Base-by-base conservation (phyloP, 768 basidiomycete genomes). In the Tremella mesenterica region DNA sequence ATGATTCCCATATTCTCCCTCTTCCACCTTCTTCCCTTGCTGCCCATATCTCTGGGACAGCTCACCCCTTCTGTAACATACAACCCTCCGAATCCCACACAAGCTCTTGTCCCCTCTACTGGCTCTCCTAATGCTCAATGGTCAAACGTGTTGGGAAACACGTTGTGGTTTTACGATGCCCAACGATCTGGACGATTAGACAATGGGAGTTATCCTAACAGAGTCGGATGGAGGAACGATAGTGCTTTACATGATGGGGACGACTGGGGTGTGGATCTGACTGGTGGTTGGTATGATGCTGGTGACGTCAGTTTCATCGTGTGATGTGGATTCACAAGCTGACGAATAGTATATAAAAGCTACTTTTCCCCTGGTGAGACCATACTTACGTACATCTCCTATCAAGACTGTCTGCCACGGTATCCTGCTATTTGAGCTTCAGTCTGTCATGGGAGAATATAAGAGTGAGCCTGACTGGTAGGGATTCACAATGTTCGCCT, bases 241-340 rank as follows among this genome's bases (percentile, higher is more conserved):
- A 88, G 86, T 64, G 80, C 81, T 16, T 61, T 84, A 21, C 75
- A 81, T 30, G 92, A 96, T 73, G 92, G 90, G 13, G 72, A 77
- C 53, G 85, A 88, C 58, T 83, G 78, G 29, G 78, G 78, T 4
- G 64, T 89, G 14, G 86, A 96, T 70, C 74, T 95, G 48, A 82
- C 79, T 28, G 88, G 89, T 70, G 92, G 91, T 6, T 93, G 85
- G 69, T 92, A 88, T 68, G 91, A 93, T 77, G 89, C 91, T 55
- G 90, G 90, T 76, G 86, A 64, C 76, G 63, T 65, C 43, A 60
- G 60, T 60, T 27, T 18, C 21, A 25, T 23, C 21, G n/a, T 34
- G 3, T 31, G 28, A 10, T 12, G n/a, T 25, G 30, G 31, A 21
- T 16, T 28, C 5, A 4, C 44, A 26, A 46, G 8, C 4, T 46